These are phyloP conservation scores for Fraxinus excelsior DNA, from an alignment of 257 asterid species.

Conservation along the genomic window DNA sequence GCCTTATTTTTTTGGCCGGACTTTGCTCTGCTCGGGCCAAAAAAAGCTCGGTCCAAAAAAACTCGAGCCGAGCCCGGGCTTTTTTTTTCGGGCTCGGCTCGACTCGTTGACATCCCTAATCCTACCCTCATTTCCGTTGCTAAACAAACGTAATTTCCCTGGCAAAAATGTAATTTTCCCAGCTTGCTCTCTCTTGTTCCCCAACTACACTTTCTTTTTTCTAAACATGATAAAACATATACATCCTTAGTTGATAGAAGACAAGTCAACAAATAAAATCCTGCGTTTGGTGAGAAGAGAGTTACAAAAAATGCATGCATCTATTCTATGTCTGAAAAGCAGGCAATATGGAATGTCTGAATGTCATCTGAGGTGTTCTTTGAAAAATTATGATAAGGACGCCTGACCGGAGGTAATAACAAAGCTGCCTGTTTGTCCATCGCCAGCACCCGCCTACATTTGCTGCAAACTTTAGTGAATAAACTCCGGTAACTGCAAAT, in stretches of 20 bases:
- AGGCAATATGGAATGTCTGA: slow-evolving; percentile 66
- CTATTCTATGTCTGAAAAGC: slow-evolving; percentile 62
- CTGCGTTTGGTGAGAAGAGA: neutral
- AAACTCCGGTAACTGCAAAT: slow-evolving; percentile 77
- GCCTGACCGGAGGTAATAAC: slow-evolving; percentile 75
- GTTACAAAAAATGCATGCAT: slow-evolving; percentile 1
- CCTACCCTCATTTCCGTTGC: neutral
- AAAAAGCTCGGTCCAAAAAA: too few species aligned
- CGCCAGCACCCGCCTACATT: slow-evolving; percentile 69
- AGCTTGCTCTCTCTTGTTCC: neutral
- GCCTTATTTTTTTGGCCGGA: too few species aligned
- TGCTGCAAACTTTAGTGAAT: slow-evolving; percentile 80
- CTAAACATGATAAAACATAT: neutral
- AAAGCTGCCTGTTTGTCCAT: slow-evolving; percentile 83
- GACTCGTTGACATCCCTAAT: too few species aligned
- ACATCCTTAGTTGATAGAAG: neutral
- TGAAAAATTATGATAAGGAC: slow-evolving; percentile 52
- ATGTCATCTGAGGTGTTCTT: slow-evolving; percentile 40
- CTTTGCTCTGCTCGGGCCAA: too few species aligned
- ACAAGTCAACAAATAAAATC: neutral
- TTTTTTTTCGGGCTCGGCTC: too few species aligned
- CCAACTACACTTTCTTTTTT: neutral
- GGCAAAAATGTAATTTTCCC: neutral
- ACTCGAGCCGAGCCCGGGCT: too few species aligned
- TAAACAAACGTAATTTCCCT: neutral